Conservation (phyloP, 768 basidiomycete genomes). For the Lentinula boryana region DNA sequence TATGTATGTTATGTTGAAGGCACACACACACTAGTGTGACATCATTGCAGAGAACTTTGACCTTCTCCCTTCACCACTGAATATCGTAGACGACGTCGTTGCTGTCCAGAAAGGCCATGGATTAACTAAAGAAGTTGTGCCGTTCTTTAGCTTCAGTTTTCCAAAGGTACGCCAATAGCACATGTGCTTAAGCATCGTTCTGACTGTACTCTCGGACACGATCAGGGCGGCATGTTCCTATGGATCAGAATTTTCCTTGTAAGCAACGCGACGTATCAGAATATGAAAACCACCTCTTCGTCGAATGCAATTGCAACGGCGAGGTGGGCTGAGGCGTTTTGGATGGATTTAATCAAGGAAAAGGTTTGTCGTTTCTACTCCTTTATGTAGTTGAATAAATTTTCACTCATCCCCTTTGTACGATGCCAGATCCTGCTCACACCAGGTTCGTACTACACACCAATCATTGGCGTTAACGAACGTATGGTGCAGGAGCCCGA, state of each 20-base stretch:
- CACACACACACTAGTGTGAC: conserved; percentile 6
- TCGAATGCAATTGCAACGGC: neutral
- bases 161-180: neutral
- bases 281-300: conserved; percentile 3
- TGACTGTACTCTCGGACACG: neutral
- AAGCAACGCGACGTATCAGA: conserved; percentile 32
- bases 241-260: conserved; percentile 43
- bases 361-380: neutral
- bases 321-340: conserved; percentile 4
- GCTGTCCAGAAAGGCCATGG: conserved; percentile 1
- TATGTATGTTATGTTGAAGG: neutral
- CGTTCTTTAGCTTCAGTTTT: conserved; percentile 7
- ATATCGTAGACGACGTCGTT: neutral
- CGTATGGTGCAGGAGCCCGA: neutral
- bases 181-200: too few relatives aligned
- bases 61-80: neutral
- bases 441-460: conserved; percentile 10
- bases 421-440: conserved; percentile 6
- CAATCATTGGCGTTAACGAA: neutral
- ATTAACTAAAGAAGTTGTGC: neutral
- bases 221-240: conserved; percentile 53
- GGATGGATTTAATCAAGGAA: conserved; percentile 8
- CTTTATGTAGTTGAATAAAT: too few relatives aligned
- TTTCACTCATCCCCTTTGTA: neutral
- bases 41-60: conserved; percentile 7